Base-by-base conservation (phyloP, 768 basidiomycete genomes). In the Xanthoconium stramineum region DNA sequence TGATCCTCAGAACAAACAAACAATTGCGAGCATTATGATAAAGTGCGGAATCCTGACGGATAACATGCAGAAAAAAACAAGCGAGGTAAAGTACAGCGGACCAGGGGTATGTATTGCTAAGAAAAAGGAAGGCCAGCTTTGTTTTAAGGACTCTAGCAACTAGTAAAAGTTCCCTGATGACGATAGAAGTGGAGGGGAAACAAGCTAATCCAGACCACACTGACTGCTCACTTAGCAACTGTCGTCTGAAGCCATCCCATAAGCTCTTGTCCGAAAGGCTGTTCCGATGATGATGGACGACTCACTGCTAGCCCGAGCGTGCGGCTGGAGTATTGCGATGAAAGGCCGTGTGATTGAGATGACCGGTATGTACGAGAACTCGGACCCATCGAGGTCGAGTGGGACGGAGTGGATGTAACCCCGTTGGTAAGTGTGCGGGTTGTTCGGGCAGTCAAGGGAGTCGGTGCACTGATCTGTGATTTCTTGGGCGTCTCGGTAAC, bases 401-500 rank as follows among this genome's bases (percentile, higher is more conserved):
- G 83, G 19, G 75, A 74, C 14, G 88, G 86, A 5, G 88, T 89
- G 47, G 80, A 79, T 43, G 83, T 78, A 39, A 76, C 68, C 33
- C 80, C 80, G 54, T 77, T 80, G 20, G 68, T 59, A 19, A 76
- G 72, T 15, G 81, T 82, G 57, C 88, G 82, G 6, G 83, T 76
- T 13, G 81, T 80, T 47, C 92, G 87, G 56, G 92, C 90, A 19
- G 92, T 88, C 52, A 94, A 77, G 1, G 92, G 91, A 3, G 92
- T 91, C 8, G 92, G 92, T 13, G 90, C 91, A 65, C 91, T 87
- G 60, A 94, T 94, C 66, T 90, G 80, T 6, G 90, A 89, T 74
- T 94, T 93, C 78, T 92, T 94, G 17, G 91, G 91, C 8, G 91
- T 92, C 62, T 83, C 82, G 52, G 86, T 82, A 20, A 76, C 71